Conservation (phyloP, 1,139 yeast species). For the Arxiozyma telluris region DNA sequence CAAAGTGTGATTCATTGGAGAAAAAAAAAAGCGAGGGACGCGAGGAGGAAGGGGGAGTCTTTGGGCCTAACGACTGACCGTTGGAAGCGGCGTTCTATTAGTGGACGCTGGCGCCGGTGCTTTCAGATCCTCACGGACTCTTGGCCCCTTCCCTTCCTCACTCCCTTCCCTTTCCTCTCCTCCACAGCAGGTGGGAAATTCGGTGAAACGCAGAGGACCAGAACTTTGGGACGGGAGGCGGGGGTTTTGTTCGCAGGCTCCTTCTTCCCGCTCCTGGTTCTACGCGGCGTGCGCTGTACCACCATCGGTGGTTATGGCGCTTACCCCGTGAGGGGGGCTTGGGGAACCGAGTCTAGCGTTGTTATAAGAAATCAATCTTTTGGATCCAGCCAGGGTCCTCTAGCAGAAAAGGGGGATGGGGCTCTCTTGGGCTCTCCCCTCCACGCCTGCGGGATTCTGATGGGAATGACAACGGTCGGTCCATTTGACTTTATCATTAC, state of each 20-base stretch:
- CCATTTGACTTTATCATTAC: conserved; percentile 20
- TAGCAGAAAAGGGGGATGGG: too few relatives aligned
- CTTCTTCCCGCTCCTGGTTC: background rate
- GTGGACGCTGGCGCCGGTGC: too few relatives aligned
- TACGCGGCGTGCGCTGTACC: background rate
- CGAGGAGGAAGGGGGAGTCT: background rate
- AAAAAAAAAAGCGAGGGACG: background rate
- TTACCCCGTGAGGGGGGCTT: conserved; percentile 23
- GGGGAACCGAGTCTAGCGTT: conserved; percentile 16
- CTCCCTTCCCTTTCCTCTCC: background rate
- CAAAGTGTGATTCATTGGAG: background rate
- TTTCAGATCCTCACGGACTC: too few relatives aligned
- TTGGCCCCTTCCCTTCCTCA: too few relatives aligned
- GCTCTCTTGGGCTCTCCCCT: too few relatives aligned
- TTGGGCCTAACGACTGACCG: too few relatives aligned
- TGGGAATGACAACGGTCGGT: conserved; percentile 29
- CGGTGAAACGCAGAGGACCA: conserved; percentile 30
- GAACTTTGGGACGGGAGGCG: background rate
- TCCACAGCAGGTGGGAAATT: conserved; percentile 32
- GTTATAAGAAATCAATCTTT: conserved; percentile 10
- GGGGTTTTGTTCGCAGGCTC: background rate
- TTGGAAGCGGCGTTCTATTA: too few relatives aligned
- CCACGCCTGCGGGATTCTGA: conserved; percentile 7
- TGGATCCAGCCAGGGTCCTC: too few relatives aligned
- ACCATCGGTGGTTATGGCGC: background rate